phyloP scores from a whole-genome alignment of 2,329 filamentous ascomycete species.

The Botrytis sinoallii region DNA sequence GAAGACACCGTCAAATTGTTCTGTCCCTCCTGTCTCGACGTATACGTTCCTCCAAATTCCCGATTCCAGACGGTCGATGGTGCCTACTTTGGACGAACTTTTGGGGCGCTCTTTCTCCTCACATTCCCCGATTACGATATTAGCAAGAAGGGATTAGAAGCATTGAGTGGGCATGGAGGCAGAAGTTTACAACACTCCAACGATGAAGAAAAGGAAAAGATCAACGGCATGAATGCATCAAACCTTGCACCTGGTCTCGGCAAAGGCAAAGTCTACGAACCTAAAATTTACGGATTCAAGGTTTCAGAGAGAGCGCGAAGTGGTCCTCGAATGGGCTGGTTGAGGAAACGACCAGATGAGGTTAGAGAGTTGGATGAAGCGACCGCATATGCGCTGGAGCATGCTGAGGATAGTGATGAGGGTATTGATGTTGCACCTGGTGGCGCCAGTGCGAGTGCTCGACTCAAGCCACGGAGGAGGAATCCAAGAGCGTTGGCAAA shows the following conservation, averaged over 20 bases:
- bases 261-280: constrained; percentile 80
- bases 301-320: constrained; percentile 87
- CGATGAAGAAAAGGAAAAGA: constrained; percentile 45
- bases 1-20: constrained; percentile 98
- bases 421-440: constrained; percentile 40
- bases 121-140: constrained; percentile 97
- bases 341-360: constrained; percentile 78
- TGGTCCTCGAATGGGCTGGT: constrained; percentile 95
- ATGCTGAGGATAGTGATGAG: constrained; percentile 56
- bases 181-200: constrained; percentile 44
- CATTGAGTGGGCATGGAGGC: constrained; percentile 43
- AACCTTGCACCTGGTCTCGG: constrained; percentile 91
- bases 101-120: constrained; percentile 95
- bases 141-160: constrained; percentile 63
- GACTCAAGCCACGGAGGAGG: constrained; percentile 14
- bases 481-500: constrained; percentile 8
- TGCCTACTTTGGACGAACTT: constrained; percentile 96
- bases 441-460: constrained; percentile 10
- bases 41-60: constrained; percentile 96
- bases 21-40: constrained; percentile 92
- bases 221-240: constrained; percentile 83
- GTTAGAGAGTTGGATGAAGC: constrained; percentile 82
- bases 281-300: constrained; percentile 93
- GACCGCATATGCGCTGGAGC: constrained; percentile 50
- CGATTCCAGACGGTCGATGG: constrained; percentile 96